Evolutionary conservation across 345 rosid species (phyloP).

Genomic region (Trapa incisa): DNA sequence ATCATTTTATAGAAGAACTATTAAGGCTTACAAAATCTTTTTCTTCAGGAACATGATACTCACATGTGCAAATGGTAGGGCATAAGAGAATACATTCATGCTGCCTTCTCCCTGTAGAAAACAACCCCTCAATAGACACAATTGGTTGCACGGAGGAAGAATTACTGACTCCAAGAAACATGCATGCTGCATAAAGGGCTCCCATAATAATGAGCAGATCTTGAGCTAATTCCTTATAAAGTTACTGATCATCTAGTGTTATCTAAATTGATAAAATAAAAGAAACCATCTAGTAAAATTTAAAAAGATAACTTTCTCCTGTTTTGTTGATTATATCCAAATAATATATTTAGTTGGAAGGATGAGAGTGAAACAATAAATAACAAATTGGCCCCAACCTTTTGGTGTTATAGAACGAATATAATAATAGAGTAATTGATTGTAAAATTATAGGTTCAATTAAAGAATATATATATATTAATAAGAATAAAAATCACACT

Average conservation of each 20-base stretch:
- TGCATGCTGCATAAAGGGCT: constrained; percentile 68
- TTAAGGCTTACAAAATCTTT: background rate
- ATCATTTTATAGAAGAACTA: background rate
- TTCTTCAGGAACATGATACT: background rate
- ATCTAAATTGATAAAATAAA: background rate
- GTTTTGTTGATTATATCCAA: too few relatives aligned
- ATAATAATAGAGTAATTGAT: too few relatives aligned
- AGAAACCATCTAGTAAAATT: background rate
- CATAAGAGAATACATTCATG: constrained; percentile 70
- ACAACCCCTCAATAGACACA: constrained; percentile 78
- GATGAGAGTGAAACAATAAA: too few relatives aligned
- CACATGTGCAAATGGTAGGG: constrained; percentile 72
- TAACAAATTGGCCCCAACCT: too few relatives aligned
- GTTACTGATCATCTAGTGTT: background rate
- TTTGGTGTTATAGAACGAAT: too few relatives aligned
- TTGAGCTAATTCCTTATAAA: constrained; percentile 35
- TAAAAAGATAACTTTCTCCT: background rate
- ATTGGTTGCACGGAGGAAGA: constrained; percentile 87
- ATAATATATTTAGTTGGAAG: too few relatives aligned
- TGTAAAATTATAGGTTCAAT: too few relatives aligned
- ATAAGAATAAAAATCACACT: too few relatives aligned
- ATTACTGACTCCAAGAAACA: constrained; percentile 79
- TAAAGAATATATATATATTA: too few relatives aligned
- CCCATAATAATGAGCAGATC: constrained; percentile 59
- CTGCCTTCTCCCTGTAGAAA: constrained; percentile 83